A percentile compares a stretch with the other conserved stretches of the same genome.
Evolutionary conservation across 176 grass and related monocot genomes (phyloP).

Genomic region (Thalia dealbata): DNA sequence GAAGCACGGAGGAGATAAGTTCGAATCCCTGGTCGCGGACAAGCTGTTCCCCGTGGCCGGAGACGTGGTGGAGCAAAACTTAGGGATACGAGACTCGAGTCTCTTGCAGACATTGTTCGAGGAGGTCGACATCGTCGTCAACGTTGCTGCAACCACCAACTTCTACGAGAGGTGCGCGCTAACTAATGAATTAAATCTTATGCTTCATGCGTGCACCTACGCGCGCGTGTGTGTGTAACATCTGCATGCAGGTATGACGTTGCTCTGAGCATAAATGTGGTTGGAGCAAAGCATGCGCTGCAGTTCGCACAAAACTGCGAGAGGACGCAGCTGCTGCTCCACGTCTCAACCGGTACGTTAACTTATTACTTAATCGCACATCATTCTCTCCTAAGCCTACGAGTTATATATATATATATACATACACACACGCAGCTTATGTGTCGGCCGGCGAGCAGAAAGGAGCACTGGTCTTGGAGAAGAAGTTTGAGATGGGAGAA

Average conservation of each 20-base stretch:
- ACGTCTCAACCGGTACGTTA: not conserved
- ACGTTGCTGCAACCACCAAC: not conserved
- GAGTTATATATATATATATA: no score
- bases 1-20: conserved; percentile 42
- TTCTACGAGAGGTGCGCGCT: not conserved
- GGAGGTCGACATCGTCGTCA: conserved; percentile 16
- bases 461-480: conserved; percentile 12
- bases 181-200: no score
- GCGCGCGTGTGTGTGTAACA: no score
- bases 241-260: conserved; percentile 14
- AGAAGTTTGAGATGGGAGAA: conserved; percentile 13
- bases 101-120: conserved; percentile 18
- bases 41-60: conserved; percentile 55
- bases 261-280: not conserved
- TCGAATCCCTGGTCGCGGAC: conserved; percentile 33
- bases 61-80: conserved; percentile 42
- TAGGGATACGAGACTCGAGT: conserved; percentile 35
- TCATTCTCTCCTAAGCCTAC: no score
- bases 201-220: no score
- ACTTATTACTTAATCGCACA: no score
- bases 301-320: not conserved
- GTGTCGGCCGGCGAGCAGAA: not conserved
- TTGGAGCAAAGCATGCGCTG: not conserved
- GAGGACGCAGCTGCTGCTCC: conserved; percentile 11
- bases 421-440: no score